Conservation (phyloP, 2,329 filamentous ascomycete species). For the Calycina marina region DNA sequence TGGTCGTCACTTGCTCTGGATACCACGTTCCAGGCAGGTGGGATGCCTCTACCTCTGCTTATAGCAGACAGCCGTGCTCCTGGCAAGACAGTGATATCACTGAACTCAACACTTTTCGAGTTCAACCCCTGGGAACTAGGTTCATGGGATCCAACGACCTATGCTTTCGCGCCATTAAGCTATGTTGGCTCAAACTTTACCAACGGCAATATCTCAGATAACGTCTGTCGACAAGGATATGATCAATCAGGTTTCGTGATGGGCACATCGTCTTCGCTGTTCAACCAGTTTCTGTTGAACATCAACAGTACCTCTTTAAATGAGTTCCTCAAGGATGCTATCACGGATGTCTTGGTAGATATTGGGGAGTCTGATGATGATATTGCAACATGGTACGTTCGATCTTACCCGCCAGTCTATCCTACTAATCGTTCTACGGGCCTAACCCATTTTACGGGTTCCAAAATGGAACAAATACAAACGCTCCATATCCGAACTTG, state of each 20-base stretch:
- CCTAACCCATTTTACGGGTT: slow-evolving; percentile 66
- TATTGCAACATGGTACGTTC: slow-evolving; percentile 58
- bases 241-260: slow-evolving; percentile 75
- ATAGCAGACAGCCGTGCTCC: slow-evolving; percentile 54
- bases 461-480: slow-evolving; percentile 42
- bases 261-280: slow-evolving; percentile 73
- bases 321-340: slow-evolving; percentile 30
- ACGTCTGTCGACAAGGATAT: slow-evolving; percentile 59
- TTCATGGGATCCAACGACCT: slow-evolving; percentile 58
- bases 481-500: slow-evolving; percentile 37
- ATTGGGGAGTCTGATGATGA: slow-evolving; percentile 50
- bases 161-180: slow-evolving; percentile 54
- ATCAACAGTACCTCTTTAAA: slow-evolving; percentile 38
- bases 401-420: too few species aligned
- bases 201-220: slow-evolving; percentile 38
- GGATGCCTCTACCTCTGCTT: slow-evolving; percentile 59
- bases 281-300: slow-evolving; percentile 62
- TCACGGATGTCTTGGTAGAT: slow-evolving; percentile 37
- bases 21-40: slow-evolving; percentile 44
- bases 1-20: slow-evolving; percentile 64
- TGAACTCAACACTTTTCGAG: slow-evolving; percentile 65
- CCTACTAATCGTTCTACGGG: too few species aligned
- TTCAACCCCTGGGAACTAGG: slow-evolving; percentile 73
- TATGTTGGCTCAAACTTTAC: slow-evolving; percentile 63
- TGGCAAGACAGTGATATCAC: slow-evolving; percentile 42